A percentile compares a stretch with the other conserved stretches of the same genome.
These are phyloP conservation scores for Fraxinus albicans DNA, from an alignment of 305 asterid genomes.

Conservation along the genomic window DNA sequence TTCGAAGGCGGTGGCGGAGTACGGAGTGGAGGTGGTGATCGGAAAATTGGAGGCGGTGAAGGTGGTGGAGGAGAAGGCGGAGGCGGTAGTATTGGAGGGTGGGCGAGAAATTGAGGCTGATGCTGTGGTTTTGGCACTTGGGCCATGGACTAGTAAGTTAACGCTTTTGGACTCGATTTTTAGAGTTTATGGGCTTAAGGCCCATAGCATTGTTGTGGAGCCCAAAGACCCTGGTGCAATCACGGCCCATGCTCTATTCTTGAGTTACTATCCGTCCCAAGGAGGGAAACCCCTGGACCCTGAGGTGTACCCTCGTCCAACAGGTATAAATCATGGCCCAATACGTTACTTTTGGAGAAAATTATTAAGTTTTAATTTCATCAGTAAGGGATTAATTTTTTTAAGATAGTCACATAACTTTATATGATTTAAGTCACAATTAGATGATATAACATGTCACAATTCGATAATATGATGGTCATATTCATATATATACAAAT, in stretches of 20 bases:
- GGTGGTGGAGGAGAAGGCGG: slow-evolving; percentile 53
- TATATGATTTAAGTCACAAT: no score
- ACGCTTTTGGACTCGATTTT: slow-evolving; percentile 49
- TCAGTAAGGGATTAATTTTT: no score
- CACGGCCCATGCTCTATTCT: slow-evolving; percentile 63
- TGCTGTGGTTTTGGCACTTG: slow-evolving; percentile 76
- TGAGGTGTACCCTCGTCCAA: slow-evolving; percentile 86
- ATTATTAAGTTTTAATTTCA: no score
- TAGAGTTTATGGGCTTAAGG: slow-evolving; percentile 59
- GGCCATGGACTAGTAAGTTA: slow-evolving; percentile 78
- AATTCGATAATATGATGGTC: neutral
- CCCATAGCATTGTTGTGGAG: slow-evolving; percentile 73
- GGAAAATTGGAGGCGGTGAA: slow-evolving; percentile 62
- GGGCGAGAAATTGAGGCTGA: slow-evolving; percentile 60
- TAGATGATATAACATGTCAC: no score
- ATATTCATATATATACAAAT: neutral
- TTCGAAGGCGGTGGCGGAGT: slow-evolving; percentile 62
- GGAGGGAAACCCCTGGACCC: slow-evolving; percentile 75
- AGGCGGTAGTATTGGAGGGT: slow-evolving; percentile 59
- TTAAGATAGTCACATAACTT: no score
- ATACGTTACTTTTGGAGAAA: neutral
- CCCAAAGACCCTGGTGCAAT: slow-evolving; percentile 47
- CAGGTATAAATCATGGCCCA: slow-evolving; percentile 38
- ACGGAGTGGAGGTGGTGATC: slow-evolving; percentile 61
- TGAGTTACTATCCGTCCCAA: slow-evolving; percentile 54